phyloP scores from a whole-genome alignment of 2,329 filamentous ascomycete species.

The Madurella mycetomatis region DNA sequence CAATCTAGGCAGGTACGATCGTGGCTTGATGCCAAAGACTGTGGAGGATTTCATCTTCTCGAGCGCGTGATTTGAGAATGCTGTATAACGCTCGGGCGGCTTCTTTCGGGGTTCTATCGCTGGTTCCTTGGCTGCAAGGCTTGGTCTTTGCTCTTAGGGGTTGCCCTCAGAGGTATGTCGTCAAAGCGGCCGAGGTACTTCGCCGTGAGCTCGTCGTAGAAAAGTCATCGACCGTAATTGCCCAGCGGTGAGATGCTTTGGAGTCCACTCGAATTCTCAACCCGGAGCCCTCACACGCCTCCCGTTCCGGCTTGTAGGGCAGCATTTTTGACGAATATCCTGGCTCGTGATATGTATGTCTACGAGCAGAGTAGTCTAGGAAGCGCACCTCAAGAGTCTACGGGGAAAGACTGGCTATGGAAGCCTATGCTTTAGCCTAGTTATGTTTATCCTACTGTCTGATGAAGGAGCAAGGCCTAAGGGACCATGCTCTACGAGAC shows the following conservation, averaged over 20 bases:
- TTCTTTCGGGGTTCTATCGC: constrained; percentile 19
- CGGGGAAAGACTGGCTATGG: too few species aligned
- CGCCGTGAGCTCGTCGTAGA: constrained; percentile 65
- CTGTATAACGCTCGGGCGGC: constrained; percentile 34
- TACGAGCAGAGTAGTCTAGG: too few species aligned
- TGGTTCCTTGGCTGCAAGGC: not conserved
- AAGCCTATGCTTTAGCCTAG: too few species aligned
- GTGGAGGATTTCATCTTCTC: not conserved
- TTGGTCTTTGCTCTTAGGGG: not conserved
- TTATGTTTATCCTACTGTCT: too few species aligned
- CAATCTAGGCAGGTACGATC: constrained; percentile 67
- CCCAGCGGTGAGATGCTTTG: constrained; percentile 56
- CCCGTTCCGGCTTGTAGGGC: not conserved
- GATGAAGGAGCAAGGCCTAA: too few species aligned
- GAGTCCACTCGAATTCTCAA: constrained; percentile 65
- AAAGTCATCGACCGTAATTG: constrained; percentile 58
- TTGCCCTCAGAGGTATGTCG: constrained; percentile 48
- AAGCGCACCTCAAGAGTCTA: too few species aligned
- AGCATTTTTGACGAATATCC: not conserved
- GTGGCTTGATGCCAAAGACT: constrained; percentile 64
- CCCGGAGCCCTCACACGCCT: constrained; percentile 47
- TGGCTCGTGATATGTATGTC: not conserved
- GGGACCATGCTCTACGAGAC: too few species aligned
- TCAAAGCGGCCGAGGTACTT: constrained; percentile 62
- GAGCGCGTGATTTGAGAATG: not conserved